Percentiles rank a stretch among this genome's conserved stretches.
Evolutionary conservation across 2,329 filamentous ascomycete genomes (phyloP).

Genomic region (Talaromyces rugulosus): DNA sequence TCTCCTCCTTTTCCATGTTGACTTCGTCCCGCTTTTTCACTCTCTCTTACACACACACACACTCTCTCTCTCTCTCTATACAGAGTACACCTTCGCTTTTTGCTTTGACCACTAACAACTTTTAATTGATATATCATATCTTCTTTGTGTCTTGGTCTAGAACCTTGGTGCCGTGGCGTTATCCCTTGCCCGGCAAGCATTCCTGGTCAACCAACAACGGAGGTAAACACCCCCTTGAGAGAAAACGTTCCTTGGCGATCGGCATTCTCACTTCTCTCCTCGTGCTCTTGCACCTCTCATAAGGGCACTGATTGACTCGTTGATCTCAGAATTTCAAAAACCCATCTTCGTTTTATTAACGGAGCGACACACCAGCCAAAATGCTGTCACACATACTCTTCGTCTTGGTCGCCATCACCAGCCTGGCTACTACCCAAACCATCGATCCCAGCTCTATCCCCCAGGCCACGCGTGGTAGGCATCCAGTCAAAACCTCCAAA

Average conservation of each 20-base stretch:
- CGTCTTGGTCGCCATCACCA: conserved; percentile 25
- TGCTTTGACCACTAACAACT: neutral
- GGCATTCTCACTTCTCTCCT: neutral
- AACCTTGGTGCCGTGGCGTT: neutral
- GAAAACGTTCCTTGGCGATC: neutral
- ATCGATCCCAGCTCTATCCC: conserved; percentile 37
- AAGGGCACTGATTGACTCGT: neutral
- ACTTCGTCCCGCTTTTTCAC: neutral
- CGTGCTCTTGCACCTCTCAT: neutral
- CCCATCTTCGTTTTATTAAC: neutral
- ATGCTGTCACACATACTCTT: conserved; percentile 22
- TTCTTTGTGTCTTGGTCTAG: neutral
- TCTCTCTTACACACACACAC: neutral
- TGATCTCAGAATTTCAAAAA: neutral
- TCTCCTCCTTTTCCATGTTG: neutral
- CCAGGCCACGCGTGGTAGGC: conserved; percentile 32
- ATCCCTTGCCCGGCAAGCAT: neutral
- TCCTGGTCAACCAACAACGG: neutral
- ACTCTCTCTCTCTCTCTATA: neutral
- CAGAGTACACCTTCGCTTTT: too few relatives aligned
- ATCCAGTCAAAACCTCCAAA: conserved; percentile 6
- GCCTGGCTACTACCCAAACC: conserved; percentile 31
- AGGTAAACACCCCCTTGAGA: neutral
- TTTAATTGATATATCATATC: neutral
- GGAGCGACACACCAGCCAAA: conserved; percentile 13